phyloP scores from a whole-genome alignment of 208 protist genomes.

The Herpetomonas samuelpessoai region DNA sequence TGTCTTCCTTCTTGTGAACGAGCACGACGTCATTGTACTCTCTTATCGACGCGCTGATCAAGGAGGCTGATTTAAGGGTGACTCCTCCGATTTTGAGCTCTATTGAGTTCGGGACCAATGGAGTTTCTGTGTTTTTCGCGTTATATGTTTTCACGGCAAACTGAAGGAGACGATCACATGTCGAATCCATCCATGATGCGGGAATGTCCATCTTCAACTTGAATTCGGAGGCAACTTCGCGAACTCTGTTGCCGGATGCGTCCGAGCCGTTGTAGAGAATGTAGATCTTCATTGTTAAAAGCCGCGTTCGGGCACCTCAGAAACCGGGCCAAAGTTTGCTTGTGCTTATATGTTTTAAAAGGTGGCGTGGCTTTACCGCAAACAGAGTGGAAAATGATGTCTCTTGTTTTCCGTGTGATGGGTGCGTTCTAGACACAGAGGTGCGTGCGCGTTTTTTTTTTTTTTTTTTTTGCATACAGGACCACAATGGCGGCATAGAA shows the following conservation, averaged over 20 bases:
- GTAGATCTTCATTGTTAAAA: constrained; percentile 25
- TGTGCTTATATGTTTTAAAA: too few relatives aligned
- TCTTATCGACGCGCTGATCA: constrained; percentile 32
- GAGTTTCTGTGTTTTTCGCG: constrained; percentile 17
- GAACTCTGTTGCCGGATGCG: neutral
- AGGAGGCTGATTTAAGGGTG: constrained; percentile 35
- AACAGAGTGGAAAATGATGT: too few relatives aligned
- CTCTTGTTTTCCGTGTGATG: too few relatives aligned
- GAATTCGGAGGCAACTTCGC: constrained; percentile 1
- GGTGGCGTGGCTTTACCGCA: too few relatives aligned
- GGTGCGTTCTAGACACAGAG: too few relatives aligned
- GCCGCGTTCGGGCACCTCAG: too few relatives aligned
- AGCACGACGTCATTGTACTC: constrained; percentile 82
- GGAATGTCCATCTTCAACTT: constrained; percentile 45
- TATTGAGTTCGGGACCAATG: constrained; percentile 29
- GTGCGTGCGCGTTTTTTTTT: too few relatives aligned
- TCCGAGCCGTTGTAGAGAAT: constrained; percentile 13
- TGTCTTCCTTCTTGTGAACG: constrained; percentile 33
- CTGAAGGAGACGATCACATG: constrained; percentile 28
- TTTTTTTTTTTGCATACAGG: too few relatives aligned
- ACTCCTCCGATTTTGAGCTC: constrained; percentile 57
- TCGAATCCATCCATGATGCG: constrained; percentile 27
- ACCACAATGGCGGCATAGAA: too few relatives aligned
- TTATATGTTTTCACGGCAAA: constrained; percentile 39
- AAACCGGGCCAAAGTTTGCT: too few relatives aligned